Conservation (phyloP, 768 basidiomycete species). For the Russula earlei region DNA sequence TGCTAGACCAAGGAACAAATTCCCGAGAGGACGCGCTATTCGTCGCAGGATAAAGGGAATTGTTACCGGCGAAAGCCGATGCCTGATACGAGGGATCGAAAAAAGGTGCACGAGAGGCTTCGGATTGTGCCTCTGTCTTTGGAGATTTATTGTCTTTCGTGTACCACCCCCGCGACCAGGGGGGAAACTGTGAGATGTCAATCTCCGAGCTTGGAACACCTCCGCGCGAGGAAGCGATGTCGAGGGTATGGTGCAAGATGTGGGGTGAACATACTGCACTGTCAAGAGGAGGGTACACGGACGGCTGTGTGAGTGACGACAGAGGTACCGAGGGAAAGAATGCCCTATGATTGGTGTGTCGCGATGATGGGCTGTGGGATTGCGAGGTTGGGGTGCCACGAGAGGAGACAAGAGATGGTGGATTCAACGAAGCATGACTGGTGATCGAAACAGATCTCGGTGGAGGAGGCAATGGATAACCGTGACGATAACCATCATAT, state of each 20-base stretch:
- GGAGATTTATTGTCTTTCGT: slow-evolving; percentile 23
- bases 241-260: background rate
- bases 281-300: background rate
- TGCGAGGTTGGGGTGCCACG: slow-evolving; percentile 27
- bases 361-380: slow-evolving; percentile 19
- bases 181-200: slow-evolving; percentile 53
- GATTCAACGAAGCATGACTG: slow-evolving; percentile 23
- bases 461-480: slow-evolving; percentile 25
- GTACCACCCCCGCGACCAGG: slow-evolving; percentile 59
- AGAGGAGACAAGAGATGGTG: slow-evolving; percentile 28
- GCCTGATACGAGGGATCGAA: slow-evolving; percentile 27
- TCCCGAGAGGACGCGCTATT: slow-evolving; percentile 36
- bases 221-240: slow-evolving; percentile 15
- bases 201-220: slow-evolving; percentile 34
- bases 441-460: slow-evolving; percentile 9
- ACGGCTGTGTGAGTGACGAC: background rate
- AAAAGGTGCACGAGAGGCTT: slow-evolving; percentile 22
- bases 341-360: slow-evolving; percentile 28
- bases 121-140: slow-evolving; percentile 10
- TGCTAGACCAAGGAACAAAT: slow-evolving; percentile 42
- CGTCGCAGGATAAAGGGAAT: slow-evolving; percentile 27
- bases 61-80: background rate
- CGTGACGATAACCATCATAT: slow-evolving; percentile 28
- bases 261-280: background rate
- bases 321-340: slow-evolving; percentile 43